Evolutionary conservation across 169 alveolate species (phyloP).

Genomic region (Eimeria necatrix): DNA sequence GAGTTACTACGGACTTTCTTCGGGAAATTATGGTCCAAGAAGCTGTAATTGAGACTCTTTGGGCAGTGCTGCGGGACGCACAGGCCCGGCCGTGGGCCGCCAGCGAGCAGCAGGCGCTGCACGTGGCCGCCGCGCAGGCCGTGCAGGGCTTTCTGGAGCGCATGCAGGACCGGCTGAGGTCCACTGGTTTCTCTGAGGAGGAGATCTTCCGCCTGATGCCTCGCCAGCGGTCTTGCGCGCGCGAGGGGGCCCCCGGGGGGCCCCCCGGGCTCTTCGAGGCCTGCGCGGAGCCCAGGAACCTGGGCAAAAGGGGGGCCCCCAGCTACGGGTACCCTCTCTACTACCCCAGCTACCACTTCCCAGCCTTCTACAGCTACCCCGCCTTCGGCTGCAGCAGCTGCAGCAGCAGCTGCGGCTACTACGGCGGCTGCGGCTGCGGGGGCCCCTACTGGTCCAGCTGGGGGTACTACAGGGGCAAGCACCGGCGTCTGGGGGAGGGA

Average conservation of each 20-base stretch:
- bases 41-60: constrained; percentile 25
- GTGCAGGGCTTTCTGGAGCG: constrained; percentile 9
- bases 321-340: background rate
- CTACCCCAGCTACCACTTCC: background rate
- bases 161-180: background rate
- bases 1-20: constrained; percentile 29
- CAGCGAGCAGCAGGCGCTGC: constrained; percentile 5
- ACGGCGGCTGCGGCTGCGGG: too few species aligned
- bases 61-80: constrained; percentile 32
- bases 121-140: background rate
- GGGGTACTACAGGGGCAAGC: background rate
- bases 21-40: constrained; percentile 39
- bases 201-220: background rate
- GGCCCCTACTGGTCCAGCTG: background rate
- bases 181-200: constrained; percentile 49
- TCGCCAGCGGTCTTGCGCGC: background rate
- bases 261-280: background rate
- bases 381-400: background rate
- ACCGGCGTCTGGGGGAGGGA: background rate
- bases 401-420: constrained; percentile 10
- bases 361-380: background rate
- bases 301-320: background rate
- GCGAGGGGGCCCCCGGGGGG: too few species aligned
- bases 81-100: constrained; percentile 24
- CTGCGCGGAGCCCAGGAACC: background rate